These are phyloP conservation scores for Spathaspora sp. DNA, from an alignment of 805 yeast species.

Conservation along the genomic window DNA sequence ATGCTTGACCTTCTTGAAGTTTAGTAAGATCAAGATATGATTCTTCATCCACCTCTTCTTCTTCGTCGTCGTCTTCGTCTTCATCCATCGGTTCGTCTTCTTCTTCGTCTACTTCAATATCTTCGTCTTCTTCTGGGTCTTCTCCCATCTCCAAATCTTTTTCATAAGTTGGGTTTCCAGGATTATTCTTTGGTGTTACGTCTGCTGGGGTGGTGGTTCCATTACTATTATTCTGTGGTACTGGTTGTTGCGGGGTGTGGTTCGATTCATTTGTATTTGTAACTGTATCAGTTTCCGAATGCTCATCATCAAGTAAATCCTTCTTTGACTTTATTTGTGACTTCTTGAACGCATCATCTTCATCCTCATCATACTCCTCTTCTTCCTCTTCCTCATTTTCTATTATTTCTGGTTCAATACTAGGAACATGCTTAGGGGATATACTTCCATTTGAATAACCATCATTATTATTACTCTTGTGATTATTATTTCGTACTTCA, in stretches of 20 bases:
- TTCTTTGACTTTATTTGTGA: conserved; percentile 12
- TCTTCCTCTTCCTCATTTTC: conserved; percentile 4
- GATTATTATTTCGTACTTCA: background rate
- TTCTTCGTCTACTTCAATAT: conserved; percentile 2
- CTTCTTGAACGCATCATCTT: conserved; percentile 2
- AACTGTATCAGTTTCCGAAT: conserved; percentile 41
- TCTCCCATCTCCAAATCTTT: background rate
- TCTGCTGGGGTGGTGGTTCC: background rate
- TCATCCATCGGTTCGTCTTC: conserved; percentile 3
- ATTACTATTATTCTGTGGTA: background rate
- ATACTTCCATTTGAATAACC: background rate
- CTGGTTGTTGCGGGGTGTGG: conserved; percentile 12
- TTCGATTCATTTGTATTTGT: conserved; percentile 33
- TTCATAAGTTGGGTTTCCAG: background rate
- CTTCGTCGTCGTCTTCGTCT: conserved; percentile 6
- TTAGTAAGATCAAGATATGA: conserved; percentile 21
- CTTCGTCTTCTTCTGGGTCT: conserved; percentile 6
- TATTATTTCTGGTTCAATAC: background rate
- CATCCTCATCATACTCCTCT: background rate
- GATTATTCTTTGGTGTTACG: background rate
- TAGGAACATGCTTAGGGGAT: background rate
- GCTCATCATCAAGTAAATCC: conserved; percentile 28
- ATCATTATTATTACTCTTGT: background rate
- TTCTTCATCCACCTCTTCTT: conserved; percentile 12
- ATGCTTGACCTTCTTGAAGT: conserved; percentile 70